Conservation (phyloP, 768 basidiomycete species). For the Cystofilobasidium bisporidii region DNA sequence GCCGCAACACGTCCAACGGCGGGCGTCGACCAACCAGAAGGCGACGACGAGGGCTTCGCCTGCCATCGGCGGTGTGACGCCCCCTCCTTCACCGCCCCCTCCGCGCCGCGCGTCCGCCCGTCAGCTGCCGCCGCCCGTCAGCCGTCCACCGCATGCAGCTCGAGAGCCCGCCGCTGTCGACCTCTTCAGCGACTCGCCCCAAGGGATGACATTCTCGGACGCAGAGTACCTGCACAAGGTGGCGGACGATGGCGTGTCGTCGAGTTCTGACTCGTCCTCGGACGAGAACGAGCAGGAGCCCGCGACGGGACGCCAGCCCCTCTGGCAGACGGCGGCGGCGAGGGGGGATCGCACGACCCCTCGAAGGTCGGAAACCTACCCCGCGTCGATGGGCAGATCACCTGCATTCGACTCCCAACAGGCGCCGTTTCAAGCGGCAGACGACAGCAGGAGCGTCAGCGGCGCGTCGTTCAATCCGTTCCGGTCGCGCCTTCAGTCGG, state of each 20-base stretch:
- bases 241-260: neutral
- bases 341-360: no score
- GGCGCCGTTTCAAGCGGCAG: neutral
- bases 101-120: neutral
- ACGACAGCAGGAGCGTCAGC: neutral
- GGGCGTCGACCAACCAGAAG: neutral
- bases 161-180: no score
- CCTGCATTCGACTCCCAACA: no score
- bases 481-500: neutral
- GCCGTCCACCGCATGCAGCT: no score
- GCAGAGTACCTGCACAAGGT: conserved; percentile 1
- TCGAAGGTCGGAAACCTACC: no score
- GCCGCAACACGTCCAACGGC: neutral
- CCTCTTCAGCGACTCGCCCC: neutral
- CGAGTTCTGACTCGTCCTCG: neutral
- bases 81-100: neutral
- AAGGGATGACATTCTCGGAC: neutral
- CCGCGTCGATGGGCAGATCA: neutral
- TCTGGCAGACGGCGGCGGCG: neutral
- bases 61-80: neutral
- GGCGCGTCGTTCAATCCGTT: neutral
- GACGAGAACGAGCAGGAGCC: neutral
- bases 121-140: neutral
- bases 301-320: no score
- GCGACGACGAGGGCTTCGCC: neutral